These are phyloP conservation scores for Mycosphaerella sp. DNA, from an alignment of 2,329 filamentous ascomycete species.

Conservation along the genomic window DNA sequence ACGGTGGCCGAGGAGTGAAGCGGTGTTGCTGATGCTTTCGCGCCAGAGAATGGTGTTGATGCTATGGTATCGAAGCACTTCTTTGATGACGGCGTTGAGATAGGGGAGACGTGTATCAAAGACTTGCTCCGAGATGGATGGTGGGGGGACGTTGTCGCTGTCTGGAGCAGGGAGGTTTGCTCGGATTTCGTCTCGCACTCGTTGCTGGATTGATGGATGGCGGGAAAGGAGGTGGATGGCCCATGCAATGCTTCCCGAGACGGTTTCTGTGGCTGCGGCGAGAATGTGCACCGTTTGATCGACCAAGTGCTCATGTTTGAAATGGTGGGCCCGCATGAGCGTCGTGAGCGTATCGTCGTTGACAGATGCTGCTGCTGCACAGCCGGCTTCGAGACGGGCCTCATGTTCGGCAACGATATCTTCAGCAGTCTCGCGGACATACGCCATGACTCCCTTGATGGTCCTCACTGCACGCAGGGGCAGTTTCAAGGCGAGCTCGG, in stretches of 20 bases:
- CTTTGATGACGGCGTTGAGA: constrained; percentile 16
- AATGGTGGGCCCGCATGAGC: constrained; percentile 7
- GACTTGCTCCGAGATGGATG: neutral
- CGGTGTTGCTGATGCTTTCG: neutral
- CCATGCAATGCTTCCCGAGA: constrained; percentile 9
- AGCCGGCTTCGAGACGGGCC: neutral
- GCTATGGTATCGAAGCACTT: constrained; percentile 16
- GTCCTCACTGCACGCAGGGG: constrained; percentile 14
- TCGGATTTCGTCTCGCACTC: constrained; percentile 13
- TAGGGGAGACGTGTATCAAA: constrained; percentile 9
- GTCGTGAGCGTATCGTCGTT: constrained; percentile 10
- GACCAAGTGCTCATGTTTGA: constrained; percentile 8
- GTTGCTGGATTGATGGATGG: constrained; percentile 8
- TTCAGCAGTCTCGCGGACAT: constrained; percentile 5
- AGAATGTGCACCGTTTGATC: constrained; percentile 13
- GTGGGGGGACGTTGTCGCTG: neutral
- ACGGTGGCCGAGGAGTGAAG: neutral
- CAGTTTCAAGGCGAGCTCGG: constrained; percentile 9
- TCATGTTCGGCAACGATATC: constrained; percentile 12
- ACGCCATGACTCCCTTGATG: constrained; percentile 8
- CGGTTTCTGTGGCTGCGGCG: constrained; percentile 13
- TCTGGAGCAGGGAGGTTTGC: constrained; percentile 1
- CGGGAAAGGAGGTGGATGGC: constrained; percentile 14
- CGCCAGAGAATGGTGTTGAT: constrained; percentile 18
- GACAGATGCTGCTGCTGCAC: neutral